Evolutionary conservation across 169 alveolate species (phyloP).

Genomic region (Perkinsus marinus): DNA sequence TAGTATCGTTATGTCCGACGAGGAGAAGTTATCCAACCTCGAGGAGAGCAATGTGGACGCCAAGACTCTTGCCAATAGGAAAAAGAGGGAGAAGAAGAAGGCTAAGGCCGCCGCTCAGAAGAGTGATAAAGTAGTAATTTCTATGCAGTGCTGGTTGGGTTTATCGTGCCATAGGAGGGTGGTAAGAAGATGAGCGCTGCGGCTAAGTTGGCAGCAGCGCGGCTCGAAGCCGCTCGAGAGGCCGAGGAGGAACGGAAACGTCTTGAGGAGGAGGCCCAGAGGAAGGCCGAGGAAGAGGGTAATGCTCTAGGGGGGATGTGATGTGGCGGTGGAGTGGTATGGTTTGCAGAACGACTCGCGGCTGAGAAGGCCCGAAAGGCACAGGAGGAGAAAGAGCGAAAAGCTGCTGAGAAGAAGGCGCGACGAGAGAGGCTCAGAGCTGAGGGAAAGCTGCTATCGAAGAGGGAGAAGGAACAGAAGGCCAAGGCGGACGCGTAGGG

Average conservation of each 20-base stretch:
- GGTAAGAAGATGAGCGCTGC: not conserved
- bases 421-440: conserved; percentile 3
- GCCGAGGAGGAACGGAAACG: conserved; percentile 13
- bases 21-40: not conserved
- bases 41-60: not conserved
- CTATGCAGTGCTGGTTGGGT: too few species aligned
- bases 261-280: conserved; percentile 5
- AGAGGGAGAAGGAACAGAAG: conserved; percentile 9
- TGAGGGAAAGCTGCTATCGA: conserved; percentile 14
- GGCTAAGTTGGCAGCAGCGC: not conserved
- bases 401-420: conserved; percentile 3
- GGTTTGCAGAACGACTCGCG: conserved; percentile 18
- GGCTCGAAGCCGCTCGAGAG: not conserved
- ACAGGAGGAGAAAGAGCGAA: conserved; percentile 20
- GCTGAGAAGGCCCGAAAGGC: conserved; percentile 22
- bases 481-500: conserved; percentile 10
- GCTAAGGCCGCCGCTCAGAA: not conserved
- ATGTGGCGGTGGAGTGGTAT: conserved; percentile 11
- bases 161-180: not conserved
- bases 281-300: conserved; percentile 24
- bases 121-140: not conserved
- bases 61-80: not conserved
- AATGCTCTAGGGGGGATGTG: conserved; percentile 13
- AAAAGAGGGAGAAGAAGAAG: not conserved
- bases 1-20: not conserved